These are phyloP conservation scores for Lathyrus tuberosus DNA, from an alignment of 306 rosid species.

Conservation along the genomic window DNA sequence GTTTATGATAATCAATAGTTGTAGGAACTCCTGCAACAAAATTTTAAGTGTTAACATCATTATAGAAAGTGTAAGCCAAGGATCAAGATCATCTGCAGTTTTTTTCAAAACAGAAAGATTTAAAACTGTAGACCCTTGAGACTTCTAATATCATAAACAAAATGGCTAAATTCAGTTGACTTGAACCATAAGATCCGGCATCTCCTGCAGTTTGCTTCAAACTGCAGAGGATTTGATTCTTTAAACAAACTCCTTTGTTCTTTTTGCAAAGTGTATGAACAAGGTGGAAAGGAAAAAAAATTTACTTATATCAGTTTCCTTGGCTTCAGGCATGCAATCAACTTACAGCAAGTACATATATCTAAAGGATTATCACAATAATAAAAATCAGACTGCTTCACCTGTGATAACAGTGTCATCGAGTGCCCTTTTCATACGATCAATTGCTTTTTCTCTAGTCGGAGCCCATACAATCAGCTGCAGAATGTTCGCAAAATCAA, in stretches of 20 bases:
- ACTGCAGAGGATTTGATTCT: slow-evolving; percentile 14
- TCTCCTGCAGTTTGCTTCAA: slow-evolving; percentile 25
- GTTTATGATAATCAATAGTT: slow-evolving; percentile 98
- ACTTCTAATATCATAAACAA: slow-evolving; percentile 6
- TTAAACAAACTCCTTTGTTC: neutral
- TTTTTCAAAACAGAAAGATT: slow-evolving; percentile 7
- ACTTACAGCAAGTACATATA: slow-evolving; percentile 21
- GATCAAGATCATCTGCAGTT: slow-evolving; percentile 24
- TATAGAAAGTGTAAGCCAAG: slow-evolving; percentile 16
- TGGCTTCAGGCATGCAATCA: slow-evolving; percentile 31
- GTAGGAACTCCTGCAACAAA: slow-evolving; percentile 86
- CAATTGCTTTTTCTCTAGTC: slow-evolving; percentile 94
- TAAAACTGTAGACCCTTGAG: neutral
- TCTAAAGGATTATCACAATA: slow-evolving; percentile 25
- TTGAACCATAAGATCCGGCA: slow-evolving; percentile 8
- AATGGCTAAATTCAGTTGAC: slow-evolving; percentile 4
- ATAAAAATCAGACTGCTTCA: slow-evolving; percentile 37
- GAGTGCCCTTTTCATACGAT: slow-evolving; percentile 98
- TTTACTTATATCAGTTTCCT: slow-evolving; percentile 19
- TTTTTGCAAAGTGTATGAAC: neutral
- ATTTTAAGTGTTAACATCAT: slow-evolving; percentile 11
- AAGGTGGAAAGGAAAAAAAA: slow-evolving; percentile 27
- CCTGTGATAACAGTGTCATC: slow-evolving; percentile 92
- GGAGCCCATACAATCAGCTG: slow-evolving; percentile 99
- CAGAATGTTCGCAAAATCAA: slow-evolving; percentile 36